Evolutionary conservation across 768 basidiomycete genomes (phyloP).

Genomic region (Asterophora lycoperdoides): DNA sequence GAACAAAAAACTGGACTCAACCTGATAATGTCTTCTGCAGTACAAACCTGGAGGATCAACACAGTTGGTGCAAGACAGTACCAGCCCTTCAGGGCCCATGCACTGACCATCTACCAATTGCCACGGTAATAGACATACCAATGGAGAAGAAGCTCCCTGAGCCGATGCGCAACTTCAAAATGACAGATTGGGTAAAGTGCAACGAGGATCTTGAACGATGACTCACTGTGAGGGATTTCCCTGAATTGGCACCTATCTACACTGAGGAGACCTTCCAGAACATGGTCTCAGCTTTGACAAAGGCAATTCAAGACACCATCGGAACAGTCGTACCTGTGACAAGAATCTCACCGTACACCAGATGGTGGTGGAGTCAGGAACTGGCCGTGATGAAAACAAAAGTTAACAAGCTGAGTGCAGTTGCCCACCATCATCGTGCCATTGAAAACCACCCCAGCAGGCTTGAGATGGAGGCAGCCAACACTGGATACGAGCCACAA

Average conservation of each 20-base stretch:
- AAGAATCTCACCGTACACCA: background rate
- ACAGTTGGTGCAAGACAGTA: no score
- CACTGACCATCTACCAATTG: conserved; percentile 32
- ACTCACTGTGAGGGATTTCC: conserved; percentile 14
- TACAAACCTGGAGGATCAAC: conserved; percentile 1
- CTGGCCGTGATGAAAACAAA: no score
- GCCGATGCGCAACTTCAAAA: conserved; percentile 17
- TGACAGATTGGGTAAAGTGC: conserved; percentile 23
- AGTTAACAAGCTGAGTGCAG: no score
- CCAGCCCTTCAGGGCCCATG: conserved; percentile 27
- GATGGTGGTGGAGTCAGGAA: conserved; percentile 1
- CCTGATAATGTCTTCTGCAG: conserved; percentile 33
- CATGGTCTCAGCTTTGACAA: background rate
- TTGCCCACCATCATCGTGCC: background rate
- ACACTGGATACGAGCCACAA: no score
- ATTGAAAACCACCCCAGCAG: no score
- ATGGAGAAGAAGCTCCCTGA: background rate
- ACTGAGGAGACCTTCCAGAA: conserved; percentile 13
- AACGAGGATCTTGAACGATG: conserved; percentile 16
- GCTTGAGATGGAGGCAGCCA: background rate
- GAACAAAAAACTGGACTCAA: conserved; percentile 26
- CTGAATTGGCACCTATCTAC: conserved; percentile 22
- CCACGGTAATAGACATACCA: conserved; percentile 17
- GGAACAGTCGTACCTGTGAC: background rate
- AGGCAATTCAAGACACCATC: conserved; percentile 2